Conservation (phyloP, 768 basidiomycete genomes). For the Leccinum subgranulosum region DNA sequence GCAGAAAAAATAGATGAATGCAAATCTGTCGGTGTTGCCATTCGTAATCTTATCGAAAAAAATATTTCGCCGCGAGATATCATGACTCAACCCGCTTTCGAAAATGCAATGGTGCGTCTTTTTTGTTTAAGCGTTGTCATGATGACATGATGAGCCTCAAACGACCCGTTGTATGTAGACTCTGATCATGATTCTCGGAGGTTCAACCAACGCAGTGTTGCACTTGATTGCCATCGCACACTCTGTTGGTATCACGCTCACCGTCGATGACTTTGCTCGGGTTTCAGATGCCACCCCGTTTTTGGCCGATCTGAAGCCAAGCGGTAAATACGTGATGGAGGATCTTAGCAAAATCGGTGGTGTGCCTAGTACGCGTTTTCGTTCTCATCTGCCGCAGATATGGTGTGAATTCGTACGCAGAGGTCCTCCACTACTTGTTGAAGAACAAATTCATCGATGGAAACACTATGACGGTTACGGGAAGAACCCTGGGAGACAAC, state of each 20-base stretch:
- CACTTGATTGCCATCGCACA: conserved; percentile 97
- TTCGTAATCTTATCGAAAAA: conserved; percentile 84
- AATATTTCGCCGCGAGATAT: conserved; percentile 93
- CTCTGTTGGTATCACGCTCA: conserved; percentile 86
- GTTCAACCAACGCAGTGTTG: conserved; percentile 96
- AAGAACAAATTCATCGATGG: conserved; percentile 90
- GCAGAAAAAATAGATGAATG: conserved; percentile 86
- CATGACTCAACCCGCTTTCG: conserved; percentile 95
- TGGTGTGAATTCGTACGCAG: conserved; percentile 36
- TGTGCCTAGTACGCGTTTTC: conserved; percentile 72
- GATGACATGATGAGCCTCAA: conserved; percentile 4
- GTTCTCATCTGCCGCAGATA: background rate
- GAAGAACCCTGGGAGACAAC: conserved; percentile 88
- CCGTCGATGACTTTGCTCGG: conserved; percentile 88
- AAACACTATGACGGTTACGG: conserved; percentile 87
- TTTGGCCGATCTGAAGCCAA: conserved; percentile 94
- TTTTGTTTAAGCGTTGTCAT: conserved; percentile 4
- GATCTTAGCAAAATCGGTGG: conserved; percentile 95
- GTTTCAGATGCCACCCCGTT: conserved; percentile 94
- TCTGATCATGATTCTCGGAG: conserved; percentile 94
- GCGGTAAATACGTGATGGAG: conserved; percentile 98
- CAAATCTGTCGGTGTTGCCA: conserved; percentile 71
- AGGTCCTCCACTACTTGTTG: conserved; percentile 80
- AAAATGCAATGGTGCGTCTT: conserved; percentile 86
- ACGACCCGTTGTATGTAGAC: conserved; percentile 48